A percentile compares a stretch with the other conserved stretches of the same genome.
Evolutionary conservation across 208 protist genomes (phyloP).

Genomic region (Herpetomonas samuelpessoai): DNA sequence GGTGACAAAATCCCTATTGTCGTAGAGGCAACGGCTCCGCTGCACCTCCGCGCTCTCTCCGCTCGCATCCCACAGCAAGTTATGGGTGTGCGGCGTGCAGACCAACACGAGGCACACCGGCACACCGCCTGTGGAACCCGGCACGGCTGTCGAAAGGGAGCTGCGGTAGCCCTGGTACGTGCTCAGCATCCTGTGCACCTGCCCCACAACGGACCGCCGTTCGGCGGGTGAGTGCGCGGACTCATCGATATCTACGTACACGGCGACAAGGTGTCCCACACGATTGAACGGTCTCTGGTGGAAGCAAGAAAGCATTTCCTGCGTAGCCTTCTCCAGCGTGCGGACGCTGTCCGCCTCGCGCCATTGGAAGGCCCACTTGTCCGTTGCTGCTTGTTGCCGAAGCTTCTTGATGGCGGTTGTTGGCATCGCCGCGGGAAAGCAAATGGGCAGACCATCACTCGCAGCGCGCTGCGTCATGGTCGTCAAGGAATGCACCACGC

Average conservation of each 20-base stretch:
- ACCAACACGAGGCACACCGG: constrained; percentile 26
- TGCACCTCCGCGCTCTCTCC: not conserved
- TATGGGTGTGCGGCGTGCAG: constrained; percentile 13
- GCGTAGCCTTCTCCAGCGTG: not conserved
- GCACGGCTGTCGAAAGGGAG: not conserved
- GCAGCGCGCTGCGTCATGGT: constrained; percentile 14
- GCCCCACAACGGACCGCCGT: constrained; percentile 6
- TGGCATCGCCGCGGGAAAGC: constrained; percentile 15
- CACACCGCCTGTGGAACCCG: not conserved
- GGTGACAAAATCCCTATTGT: constrained; percentile 16
- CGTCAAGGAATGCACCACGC: not conserved
- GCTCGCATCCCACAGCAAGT: constrained; percentile 15
- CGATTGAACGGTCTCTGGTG: not conserved
- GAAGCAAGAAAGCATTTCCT: not conserved
- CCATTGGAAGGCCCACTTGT: constrained; percentile 15
- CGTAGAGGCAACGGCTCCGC: constrained; percentile 9
- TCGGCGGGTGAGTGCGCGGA: not conserved
- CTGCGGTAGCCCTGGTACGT: constrained; percentile 10
- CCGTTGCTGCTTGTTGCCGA: constrained; percentile 14
- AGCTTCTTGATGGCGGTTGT: constrained; percentile 13
- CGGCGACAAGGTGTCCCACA: not conserved
- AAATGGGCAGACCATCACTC: constrained; percentile 14
- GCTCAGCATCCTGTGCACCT: constrained; percentile 14
- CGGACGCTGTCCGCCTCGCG: not conserved
- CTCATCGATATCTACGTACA: not conserved